Base-by-base conservation (phyloP, 192 early-diverging fungal genomes). In the Coemansia brasiliensis region DNA sequence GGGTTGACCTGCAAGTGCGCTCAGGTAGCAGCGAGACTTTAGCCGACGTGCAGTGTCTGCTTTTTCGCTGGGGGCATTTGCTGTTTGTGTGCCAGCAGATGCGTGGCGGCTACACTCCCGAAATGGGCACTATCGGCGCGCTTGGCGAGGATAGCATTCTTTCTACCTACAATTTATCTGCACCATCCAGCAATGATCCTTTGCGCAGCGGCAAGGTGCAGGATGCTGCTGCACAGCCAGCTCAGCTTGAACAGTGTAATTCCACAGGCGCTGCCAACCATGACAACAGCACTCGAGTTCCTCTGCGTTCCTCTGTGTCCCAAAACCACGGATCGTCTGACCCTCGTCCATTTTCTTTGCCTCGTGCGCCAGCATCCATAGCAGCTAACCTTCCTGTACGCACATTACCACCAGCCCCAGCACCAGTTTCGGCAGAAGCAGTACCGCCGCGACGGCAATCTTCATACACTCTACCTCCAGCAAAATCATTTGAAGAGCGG, bases 31-130 rank as follows among this genome's bases (percentile, higher is more conserved):
- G 55, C 9, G 54, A 43, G 1, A 32, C 45, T 10, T 39, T 39
- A 2, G 55, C 39, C 18, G 71, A 69, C 16, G 63, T 73, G 4
- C 66, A 80, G 52, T 59, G 56, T 27, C 49, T 80, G 22, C 26
- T 80, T 55, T 80, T 80, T 32, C 71, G 77, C n/a, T 80, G 77
- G 77, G 71, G 77, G 16, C 39, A 62, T 26, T 52, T 80, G 59
- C 48, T 80, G 53, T 80, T 80, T 66, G 72, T 74, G 40, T 74
- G 59, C 35, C 77, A 80, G 63, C 77, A 80, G 44, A 56, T 50
- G 49, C 72, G 67, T 26, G 50, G 65, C 55, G 69, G 72, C 44
- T 39, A 26, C 35, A 52, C 57, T 21, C 53, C 61, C 13, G 65
- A 67, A 18, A 29, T 38, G 3, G 44, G 52, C 40, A 13, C 26